These are phyloP conservation scores for Teunomyces pallodes DNA, from an alignment of 805 yeast genomes.

Conservation along the genomic window DNA sequence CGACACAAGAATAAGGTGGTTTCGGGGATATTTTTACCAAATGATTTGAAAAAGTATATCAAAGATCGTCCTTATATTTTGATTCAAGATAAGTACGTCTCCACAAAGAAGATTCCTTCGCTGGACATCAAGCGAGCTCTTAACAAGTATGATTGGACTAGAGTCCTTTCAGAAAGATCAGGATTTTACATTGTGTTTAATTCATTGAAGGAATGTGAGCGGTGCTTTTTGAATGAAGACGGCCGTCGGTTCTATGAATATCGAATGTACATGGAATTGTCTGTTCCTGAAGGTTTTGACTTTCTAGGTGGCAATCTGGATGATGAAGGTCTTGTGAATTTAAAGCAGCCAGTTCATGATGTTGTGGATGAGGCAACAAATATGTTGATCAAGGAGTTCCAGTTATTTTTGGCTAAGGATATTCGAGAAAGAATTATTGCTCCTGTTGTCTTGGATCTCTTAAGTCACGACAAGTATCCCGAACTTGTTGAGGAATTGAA, in stretches of 20 bases:
- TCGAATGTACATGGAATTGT: constrained; percentile 56
- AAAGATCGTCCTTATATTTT: constrained; percentile 58
- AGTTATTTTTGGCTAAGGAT: constrained; percentile 62
- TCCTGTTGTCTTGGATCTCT: constrained; percentile 59
- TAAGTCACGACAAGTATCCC: constrained; percentile 61
- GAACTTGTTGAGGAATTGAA: constrained; percentile 37
- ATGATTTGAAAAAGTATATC: constrained; percentile 47
- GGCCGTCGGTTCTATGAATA: constrained; percentile 49
- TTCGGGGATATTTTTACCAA: constrained; percentile 43
- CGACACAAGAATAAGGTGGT: constrained; percentile 29
- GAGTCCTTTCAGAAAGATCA: constrained; percentile 56
- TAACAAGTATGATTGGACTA: constrained; percentile 60
- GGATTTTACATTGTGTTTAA: constrained; percentile 78
- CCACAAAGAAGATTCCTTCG: constrained; percentile 46
- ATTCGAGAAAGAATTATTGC: constrained; percentile 71
- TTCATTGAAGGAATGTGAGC: constrained; percentile 52
- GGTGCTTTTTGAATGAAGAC: constrained; percentile 60
- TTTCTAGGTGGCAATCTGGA: constrained; percentile 11
- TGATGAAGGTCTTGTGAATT: constrained; percentile 12
- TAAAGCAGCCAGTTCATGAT: constrained; percentile 12
- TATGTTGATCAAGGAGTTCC: constrained; percentile 61
- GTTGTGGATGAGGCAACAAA: constrained; percentile 59
- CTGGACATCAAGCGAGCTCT: constrained; percentile 60
- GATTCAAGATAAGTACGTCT: constrained; percentile 49
- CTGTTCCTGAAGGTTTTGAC: constrained; percentile 46